These are phyloP conservation scores for Eremomyces bilateralis DNA, from an alignment of 495 filamentous ascomycete species.

Conservation along the genomic window DNA sequence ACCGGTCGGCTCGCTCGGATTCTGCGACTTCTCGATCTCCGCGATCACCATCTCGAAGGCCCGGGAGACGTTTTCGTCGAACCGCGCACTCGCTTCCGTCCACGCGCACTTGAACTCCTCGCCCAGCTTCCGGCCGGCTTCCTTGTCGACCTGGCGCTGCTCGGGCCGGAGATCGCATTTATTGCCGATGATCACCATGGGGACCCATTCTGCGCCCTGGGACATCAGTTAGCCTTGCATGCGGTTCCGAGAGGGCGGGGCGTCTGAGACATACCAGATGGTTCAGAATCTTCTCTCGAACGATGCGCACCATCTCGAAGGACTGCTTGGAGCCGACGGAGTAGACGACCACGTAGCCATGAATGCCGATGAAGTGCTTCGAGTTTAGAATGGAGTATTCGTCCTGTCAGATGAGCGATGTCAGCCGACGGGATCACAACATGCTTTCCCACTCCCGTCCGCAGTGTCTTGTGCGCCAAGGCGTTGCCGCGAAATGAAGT, in stretches of 20 bases:
- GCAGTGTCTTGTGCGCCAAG: conserved; percentile 1
- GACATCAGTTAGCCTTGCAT: too few species aligned
- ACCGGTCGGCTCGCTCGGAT: conserved; percentile 60
- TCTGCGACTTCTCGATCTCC: conserved; percentile 86
- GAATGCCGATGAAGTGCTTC: conserved; percentile 97
- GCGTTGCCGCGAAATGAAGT: background rate
- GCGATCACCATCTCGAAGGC: conserved; percentile 90
- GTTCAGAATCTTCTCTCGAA: conserved; percentile 91
- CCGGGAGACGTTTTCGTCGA: conserved; percentile 79
- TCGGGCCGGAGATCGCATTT: conserved; percentile 86
- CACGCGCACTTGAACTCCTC: conserved; percentile 81
- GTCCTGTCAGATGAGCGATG: conserved; percentile 33
- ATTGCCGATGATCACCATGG: conserved; percentile 87
- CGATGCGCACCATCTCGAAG: conserved; percentile 90
- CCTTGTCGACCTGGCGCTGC: conserved; percentile 71
- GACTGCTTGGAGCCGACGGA: conserved; percentile 80
- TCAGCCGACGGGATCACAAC: conserved; percentile 5
- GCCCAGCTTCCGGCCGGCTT: conserved; percentile 59
- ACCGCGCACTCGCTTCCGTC: conserved; percentile 84
- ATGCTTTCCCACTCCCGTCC: conserved; percentile 1
- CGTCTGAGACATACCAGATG: conserved; percentile 46
- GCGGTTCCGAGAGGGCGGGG: conserved; percentile 1
- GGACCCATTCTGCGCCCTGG: conserved; percentile 80
- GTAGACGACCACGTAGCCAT: conserved; percentile 97
- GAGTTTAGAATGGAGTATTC: conserved; percentile 96